phyloP scores from a whole-genome alignment of 768 basidiomycete species.

The Suillus discolor region DNA sequence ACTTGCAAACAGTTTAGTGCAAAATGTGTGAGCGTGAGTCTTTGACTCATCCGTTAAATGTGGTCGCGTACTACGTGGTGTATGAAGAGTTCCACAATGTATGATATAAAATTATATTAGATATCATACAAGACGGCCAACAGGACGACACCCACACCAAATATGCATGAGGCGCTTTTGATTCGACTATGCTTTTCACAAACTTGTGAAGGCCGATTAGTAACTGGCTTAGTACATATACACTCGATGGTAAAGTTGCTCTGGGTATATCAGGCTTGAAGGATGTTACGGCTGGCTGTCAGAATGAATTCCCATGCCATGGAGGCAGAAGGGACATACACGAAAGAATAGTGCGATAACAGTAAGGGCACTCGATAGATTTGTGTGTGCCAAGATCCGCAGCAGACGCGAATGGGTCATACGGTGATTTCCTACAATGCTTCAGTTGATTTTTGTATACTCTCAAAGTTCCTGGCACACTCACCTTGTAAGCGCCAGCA shows the following conservation, averaged over 20 bases:
- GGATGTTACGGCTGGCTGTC: constrained; percentile 36
- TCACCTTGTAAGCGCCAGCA: no score
- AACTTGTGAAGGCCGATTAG: constrained; percentile 44
- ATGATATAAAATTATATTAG: not conserved
- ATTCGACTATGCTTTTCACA: constrained; percentile 33
- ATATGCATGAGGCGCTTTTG: constrained; percentile 16
- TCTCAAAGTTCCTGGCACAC: no score
- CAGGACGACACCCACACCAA: constrained; percentile 33
- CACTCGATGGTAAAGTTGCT: constrained; percentile 39
- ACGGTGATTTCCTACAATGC: constrained; percentile 24
- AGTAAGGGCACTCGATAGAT: constrained; percentile 33
- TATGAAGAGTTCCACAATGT: constrained; percentile 36
- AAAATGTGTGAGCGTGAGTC: no score
- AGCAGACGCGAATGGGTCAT: constrained; percentile 31
- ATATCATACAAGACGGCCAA: not conserved
- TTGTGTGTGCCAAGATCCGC: constrained; percentile 19
- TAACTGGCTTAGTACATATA: constrained; percentile 39
- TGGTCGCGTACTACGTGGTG: no score
- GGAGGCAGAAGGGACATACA: constrained; percentile 22
- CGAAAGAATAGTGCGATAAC: constrained; percentile 15
- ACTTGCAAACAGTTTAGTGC: no score
- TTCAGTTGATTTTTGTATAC: no score
- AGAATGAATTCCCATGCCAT: constrained; percentile 1
- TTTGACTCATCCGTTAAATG: no score
- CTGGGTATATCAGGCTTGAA: constrained; percentile 47